Conservation (phyloP, 768 basidiomycete species). For the Mycena indigotica region DNA sequence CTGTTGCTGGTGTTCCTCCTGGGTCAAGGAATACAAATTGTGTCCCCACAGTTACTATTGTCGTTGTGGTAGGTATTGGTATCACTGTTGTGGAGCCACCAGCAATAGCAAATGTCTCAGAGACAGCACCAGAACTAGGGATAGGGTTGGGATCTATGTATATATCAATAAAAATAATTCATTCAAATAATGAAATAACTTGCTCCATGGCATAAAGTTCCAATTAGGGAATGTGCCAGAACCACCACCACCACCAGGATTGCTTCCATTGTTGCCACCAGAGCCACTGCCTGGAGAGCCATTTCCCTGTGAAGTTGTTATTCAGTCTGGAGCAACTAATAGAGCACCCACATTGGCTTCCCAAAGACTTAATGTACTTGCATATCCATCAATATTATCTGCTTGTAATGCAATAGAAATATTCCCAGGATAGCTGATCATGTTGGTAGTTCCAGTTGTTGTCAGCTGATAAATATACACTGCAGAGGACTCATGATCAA, state of each 20-base stretch:
- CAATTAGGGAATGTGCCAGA: neutral
- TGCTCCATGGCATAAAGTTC: neutral
- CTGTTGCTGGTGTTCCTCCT: too few species aligned
- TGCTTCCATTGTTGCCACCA: too few species aligned
- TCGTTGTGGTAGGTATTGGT: too few species aligned
- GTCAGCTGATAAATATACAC: slow-evolving; percentile 49
- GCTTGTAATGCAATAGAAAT: slow-evolving; percentile 37
- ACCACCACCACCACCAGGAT: neutral
- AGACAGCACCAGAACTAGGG: neutral
- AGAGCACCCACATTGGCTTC: neutral
- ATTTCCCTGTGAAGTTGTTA: neutral
- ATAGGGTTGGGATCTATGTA: neutral
- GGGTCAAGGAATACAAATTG: too few species aligned
- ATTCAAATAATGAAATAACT: neutral
- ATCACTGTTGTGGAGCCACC: too few species aligned
- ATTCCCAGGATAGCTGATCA: slow-evolving; percentile 38
- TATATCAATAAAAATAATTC: neutral
- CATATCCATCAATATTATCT: slow-evolving; percentile 47
- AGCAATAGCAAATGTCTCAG: too few species aligned
- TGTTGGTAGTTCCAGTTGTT: slow-evolving; percentile 46
- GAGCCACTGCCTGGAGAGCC: neutral
- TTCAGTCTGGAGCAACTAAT: neutral
- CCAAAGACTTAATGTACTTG: slow-evolving; percentile 42
- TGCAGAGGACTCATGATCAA: slow-evolving; percentile 36
- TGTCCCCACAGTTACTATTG: too few species aligned